Evolutionary conservation across 441 rosid genomes (phyloP).

Genomic region (Adansonia grandidieri): DNA sequence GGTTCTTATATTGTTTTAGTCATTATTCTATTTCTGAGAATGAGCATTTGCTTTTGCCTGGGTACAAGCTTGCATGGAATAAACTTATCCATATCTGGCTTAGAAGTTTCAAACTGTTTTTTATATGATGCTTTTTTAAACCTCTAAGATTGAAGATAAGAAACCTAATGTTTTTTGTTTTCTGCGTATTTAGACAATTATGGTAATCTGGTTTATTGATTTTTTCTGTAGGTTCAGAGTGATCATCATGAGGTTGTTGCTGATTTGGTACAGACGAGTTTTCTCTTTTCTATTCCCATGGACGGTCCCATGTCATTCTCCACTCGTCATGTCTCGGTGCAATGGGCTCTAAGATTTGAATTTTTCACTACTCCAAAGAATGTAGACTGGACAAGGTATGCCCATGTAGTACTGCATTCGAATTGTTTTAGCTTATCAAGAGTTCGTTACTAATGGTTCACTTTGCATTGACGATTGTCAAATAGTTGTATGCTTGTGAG

Average conservation of each 20-base stretch:
- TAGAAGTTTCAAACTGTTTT: constrained; percentile 15
- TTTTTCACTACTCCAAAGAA: constrained; percentile 80
- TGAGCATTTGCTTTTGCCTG: not conserved
- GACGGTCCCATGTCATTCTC: constrained; percentile 98
- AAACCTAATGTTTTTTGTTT: constrained; percentile 3
- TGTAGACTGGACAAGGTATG: constrained; percentile 83
- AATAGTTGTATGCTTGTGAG: not conserved
- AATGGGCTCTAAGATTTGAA: constrained; percentile 93
- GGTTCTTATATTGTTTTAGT: not conserved
- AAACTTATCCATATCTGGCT: not conserved
- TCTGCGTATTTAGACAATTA: not conserved
- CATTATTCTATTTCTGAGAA: not conserved
- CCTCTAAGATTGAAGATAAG: not conserved
- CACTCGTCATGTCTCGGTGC: constrained; percentile 79
- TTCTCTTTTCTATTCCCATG: constrained; percentile 88
- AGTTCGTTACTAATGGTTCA: not conserved
- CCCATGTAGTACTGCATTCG: not conserved
- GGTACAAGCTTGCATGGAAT: not conserved
- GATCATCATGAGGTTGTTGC: constrained; percentile 97
- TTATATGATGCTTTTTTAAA: not conserved
- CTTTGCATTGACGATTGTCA: constrained; percentile 17
- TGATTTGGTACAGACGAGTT: constrained; percentile 95
- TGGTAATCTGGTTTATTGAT: constrained; percentile 14
- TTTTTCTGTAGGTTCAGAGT: constrained; percentile 73
- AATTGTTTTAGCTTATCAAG: not conserved